phyloP scores from a whole-genome alignment of 2,329 filamentous ascomycete genomes.

The Fusarium siculi region DNA sequence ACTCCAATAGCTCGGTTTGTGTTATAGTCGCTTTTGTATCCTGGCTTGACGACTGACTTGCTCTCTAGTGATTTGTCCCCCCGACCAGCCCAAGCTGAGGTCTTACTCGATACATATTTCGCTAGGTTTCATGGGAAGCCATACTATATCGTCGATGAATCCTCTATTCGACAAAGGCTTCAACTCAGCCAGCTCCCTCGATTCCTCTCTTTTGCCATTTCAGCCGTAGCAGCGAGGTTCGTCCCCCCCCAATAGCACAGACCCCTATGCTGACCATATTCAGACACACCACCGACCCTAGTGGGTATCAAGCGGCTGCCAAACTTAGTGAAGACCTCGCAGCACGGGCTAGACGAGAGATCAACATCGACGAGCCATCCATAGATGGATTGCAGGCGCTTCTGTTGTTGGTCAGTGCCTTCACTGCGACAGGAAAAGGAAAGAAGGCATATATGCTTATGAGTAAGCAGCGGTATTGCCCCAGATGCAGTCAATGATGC shows the following conservation, averaged over 20 bases:
- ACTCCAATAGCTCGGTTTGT: constrained; percentile 43
- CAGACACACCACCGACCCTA: constrained; percentile 74
- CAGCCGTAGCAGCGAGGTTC: constrained; percentile 71
- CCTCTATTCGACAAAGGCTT: constrained; percentile 75
- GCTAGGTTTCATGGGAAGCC: constrained; percentile 82
- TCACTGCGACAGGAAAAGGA: constrained; percentile 79
- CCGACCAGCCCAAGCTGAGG: constrained; percentile 64
- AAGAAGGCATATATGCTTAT: constrained; percentile 90
- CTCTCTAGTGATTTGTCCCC: constrained; percentile 57
- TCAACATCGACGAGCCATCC: constrained; percentile 84
- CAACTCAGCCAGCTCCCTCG: constrained; percentile 73
- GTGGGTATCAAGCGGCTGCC: constrained; percentile 74
- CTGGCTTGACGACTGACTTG: constrained; percentile 17
- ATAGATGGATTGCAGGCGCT: constrained; percentile 81
- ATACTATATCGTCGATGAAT: constrained; percentile 83
- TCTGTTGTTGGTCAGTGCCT: constrained; percentile 79
- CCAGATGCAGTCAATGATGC: constrained; percentile 18
- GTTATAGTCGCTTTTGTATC: not conserved
- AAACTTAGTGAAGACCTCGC: constrained; percentile 79
- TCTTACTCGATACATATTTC: constrained; percentile 83
- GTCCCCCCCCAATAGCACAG: not conserved
- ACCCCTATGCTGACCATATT: not conserved
- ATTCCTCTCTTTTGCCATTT: constrained; percentile 67
- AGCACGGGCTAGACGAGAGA: constrained; percentile 71
- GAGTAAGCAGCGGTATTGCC: constrained; percentile 59